Evolutionary conservation across 805 yeast species (phyloP), one percentile per base, ranked within the genome.

Genomic region (Candida namnaoensis): DNA sequence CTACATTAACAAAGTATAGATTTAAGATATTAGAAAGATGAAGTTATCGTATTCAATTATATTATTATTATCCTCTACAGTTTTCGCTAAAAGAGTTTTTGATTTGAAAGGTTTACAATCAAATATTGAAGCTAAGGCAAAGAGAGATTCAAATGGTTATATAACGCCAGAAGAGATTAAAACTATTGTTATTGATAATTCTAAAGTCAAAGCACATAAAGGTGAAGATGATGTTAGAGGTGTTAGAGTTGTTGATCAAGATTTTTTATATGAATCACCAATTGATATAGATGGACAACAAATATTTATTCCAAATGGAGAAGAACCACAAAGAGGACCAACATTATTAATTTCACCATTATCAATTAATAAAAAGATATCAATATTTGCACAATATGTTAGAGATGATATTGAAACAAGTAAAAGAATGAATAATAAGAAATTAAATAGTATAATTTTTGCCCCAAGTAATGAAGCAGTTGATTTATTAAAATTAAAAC

Each of bases 401-500:
- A 71, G 95, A 44, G 85, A 82, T 50, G 68, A 76, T 53, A 62
- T 69, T 13, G 71, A 65, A 11, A 53, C 82, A 26, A 69, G 74
- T 27, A 43, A 53, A 15, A 68, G 71, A 46, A 71, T 82, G 47
- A 78, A 72, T 44, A 60, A 67, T 44, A 57, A 61, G 13, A 61
- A 64, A 28, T 52, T 53, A 34, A 65, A 65, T 51, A 67, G 63
- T 42, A 61, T 85, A 23, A 71, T 87, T 7, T 72, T 87, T 52
- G 86, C 95, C 3, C 95, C 95, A 7, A 66, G 77, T 2, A 77
- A 87, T 53, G 60, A 58, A 11, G 90, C 87, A 4, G 66, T 87
- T 44, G 62, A 62, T 30, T 61, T 67, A 2, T 54, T 80, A 38
- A 11, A 59, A 4, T 42, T 57, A 42, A 87, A 86, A 57, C 95